These are phyloP conservation scores for Priceomyces fermenticarens DNA, from an alignment of 805 yeast genomes.

Conservation along the genomic window DNA sequence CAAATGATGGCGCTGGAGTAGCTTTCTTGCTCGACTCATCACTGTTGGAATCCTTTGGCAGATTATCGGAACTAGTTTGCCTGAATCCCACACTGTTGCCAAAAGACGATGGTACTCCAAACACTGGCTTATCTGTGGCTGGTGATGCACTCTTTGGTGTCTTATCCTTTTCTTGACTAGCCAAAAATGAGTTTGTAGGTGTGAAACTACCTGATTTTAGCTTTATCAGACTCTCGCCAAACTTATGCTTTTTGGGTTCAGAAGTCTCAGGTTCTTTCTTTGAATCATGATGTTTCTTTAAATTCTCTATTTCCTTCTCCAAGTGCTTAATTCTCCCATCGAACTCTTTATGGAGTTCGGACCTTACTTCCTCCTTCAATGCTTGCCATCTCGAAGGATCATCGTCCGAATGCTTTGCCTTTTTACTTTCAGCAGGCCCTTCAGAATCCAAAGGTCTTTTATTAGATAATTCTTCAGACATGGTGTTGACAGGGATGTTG, in stretches of 20 bases:
- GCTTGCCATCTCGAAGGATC: conserved; percentile 12
- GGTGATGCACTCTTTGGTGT: conserved; percentile 12
- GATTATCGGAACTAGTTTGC: conserved; percentile 24
- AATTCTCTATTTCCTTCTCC: conserved; percentile 19
- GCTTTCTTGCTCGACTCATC: conserved; percentile 5
- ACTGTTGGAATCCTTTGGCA: conserved; percentile 11
- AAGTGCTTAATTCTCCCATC: conserved; percentile 15
- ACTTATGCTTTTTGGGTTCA: conserved; percentile 1
- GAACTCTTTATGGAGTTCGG: conserved; percentile 24
- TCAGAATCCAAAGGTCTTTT: conserved; percentile 18
- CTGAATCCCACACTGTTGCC: conserved; percentile 27
- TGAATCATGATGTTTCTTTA: conserved; percentile 7
- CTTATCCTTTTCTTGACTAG: conserved; percentile 6
- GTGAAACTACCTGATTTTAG: conserved; percentile 2
- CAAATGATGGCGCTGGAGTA: conserved; percentile 9
- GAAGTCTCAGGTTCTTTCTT: not conserved
- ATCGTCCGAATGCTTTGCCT: conserved; percentile 7
- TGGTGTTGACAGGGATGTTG: not conserved
- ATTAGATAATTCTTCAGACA: conserved; percentile 13
- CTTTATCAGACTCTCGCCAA: conserved; percentile 10
- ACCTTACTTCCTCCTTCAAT: conserved; percentile 29
- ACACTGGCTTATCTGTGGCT: conserved; percentile 15
- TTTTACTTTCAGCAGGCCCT: conserved; percentile 9
- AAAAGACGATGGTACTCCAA: conserved; percentile 42
- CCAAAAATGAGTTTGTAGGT: conserved; percentile 15